Evolutionary conservation across 2,329 filamentous ascomycete species (phyloP), one percentile per base, ranked within the genome.

Genomic region (Pyrenophora teres): DNA sequence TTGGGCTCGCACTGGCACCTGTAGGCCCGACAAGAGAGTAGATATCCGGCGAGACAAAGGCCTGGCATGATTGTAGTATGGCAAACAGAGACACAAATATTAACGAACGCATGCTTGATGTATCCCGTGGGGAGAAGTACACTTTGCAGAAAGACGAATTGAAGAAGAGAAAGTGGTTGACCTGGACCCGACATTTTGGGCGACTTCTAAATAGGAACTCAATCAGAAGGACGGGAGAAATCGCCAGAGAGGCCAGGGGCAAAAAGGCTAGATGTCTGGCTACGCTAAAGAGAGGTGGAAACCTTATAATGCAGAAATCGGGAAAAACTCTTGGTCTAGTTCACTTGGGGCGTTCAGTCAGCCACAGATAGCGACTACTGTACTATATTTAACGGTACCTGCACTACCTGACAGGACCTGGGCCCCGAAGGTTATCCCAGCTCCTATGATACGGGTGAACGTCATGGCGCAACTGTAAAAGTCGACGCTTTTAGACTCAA

Each of bases 31-130:
- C 41, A 35, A 52, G 16, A 10, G 45, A 39, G 16, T 52, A 52
- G 23, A 52, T 49, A 10, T 52, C 40, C 35, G 50, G 50, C 35
- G 50, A 39, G n/a, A 15, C n/a, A 21, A 52, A 49, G n/a, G 39
- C 50, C 23, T 40, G 39, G 31, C 50, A 52, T 52, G 25, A 21
- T n/a, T 52, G 50, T 15, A 43, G 23, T 18, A 52, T 3, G 18
- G 16, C 33, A 25, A 52, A 44, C 6, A 52, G 10, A 9, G 35
- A 33, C 7, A 52, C 30, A 18, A 52, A 33, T 31, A 52, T 43
- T 3, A 49, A 49, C 10, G 45, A 33, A 15, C 35, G 50, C 50
- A 52, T 52, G 21, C 16, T 52, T 35, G 32, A 42, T 30, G 44
- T 33, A 27, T 37, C 27, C 21, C 16, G 10, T 30, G 10, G 23